phyloP scores from a whole-genome alignment of 2,329 filamentous ascomycete species.

The Myriosclerotinia curreyana region DNA sequence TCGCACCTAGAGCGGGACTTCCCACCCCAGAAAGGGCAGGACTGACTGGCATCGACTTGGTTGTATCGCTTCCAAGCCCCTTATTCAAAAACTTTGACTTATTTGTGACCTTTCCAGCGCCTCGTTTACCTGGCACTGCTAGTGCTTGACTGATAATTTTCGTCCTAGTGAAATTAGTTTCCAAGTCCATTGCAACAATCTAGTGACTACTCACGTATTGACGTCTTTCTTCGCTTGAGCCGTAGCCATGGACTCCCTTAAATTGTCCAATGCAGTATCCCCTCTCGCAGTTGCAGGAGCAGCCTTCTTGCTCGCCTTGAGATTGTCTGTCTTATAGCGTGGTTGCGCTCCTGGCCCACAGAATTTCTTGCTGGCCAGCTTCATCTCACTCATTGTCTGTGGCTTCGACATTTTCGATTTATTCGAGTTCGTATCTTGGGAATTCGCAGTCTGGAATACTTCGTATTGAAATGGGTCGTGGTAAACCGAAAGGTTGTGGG shows the following conservation, averaged over 20 bases:
- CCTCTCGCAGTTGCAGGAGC: conserved; percentile 43
- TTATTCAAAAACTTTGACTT: conserved; percentile 35
- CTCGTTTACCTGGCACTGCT: conserved; percentile 30
- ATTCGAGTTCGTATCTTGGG: conserved; percentile 24
- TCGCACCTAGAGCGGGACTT: conserved; percentile 53
- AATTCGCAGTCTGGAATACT: conserved; percentile 53
- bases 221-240: conserved; percentile 46
- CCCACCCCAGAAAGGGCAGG: conserved; percentile 54
- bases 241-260: conserved; percentile 47
- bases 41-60: conserved; percentile 50
- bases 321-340: conserved; percentile 7
- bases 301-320: conserved; percentile 14
- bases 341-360: conserved; percentile 2
- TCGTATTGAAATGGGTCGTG: conserved; percentile 52
- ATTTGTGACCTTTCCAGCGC: conserved; percentile 28
- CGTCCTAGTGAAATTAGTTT: conserved; percentile 42
- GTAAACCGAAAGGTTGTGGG: conserved; percentile 36
- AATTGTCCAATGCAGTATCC: conserved; percentile 50
- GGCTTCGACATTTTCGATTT: conserved; percentile 13
- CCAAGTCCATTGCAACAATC: conserved; percentile 19
- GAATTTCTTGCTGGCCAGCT: conserved; percentile 19
- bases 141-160: conserved; percentile 41
- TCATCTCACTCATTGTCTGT: not conserved
- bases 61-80: conserved; percentile 30
- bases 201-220: conserved; percentile 44